Percentiles rank a stretch among this genome's conserved stretches.
Evolutionary conservation across 1,139 yeast genomes (phyloP).

Genomic region (Magnusiomyces ingens): DNA sequence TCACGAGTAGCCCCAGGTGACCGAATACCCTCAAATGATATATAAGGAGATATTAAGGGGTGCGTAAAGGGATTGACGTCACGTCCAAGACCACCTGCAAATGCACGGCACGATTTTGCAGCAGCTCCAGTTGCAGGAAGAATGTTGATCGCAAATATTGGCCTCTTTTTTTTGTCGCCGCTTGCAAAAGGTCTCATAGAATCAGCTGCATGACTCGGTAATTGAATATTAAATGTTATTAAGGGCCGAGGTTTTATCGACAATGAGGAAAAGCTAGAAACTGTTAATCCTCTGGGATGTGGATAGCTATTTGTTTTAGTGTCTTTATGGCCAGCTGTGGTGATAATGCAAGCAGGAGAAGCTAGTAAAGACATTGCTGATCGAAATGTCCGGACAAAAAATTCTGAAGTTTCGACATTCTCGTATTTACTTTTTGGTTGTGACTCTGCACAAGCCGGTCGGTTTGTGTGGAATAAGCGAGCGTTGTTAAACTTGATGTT

Average conservation of each 20-base stretch:
- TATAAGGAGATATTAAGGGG: slow-evolving; percentile 13
- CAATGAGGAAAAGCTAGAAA: slow-evolving; percentile 1
- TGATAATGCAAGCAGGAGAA: slow-evolving; percentile 2
- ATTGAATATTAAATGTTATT: slow-evolving; percentile 1
- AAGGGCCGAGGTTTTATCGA: slow-evolving; percentile 5
- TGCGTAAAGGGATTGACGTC: slow-evolving; percentile 6
- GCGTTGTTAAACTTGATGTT: too few relatives aligned
- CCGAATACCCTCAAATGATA: slow-evolving; percentile 11
- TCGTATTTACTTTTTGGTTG: too few relatives aligned
- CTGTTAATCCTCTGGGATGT: slow-evolving; percentile 2
- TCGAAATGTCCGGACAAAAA: background rate
- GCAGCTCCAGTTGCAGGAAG: slow-evolving; percentile 3
- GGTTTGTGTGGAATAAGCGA: too few relatives aligned
- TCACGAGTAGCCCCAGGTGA: background rate
- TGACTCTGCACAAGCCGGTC: too few relatives aligned
- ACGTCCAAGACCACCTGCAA: background rate
- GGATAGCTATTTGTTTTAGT: background rate
- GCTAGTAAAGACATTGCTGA: slow-evolving; percentile 2
- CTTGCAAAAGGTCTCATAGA: background rate
- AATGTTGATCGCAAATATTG: slow-evolving; percentile 3
- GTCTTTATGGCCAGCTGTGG: background rate
- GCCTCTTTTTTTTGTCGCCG: too few relatives aligned
- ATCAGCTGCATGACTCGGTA: slow-evolving; percentile 6
- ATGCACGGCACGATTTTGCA: slow-evolving; percentile 5
- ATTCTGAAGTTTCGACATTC: background rate